Evolutionary conservation across 129 eudicot genomes (phyloP).

Genomic region (Helichrysum umbraculigerum): DNA sequence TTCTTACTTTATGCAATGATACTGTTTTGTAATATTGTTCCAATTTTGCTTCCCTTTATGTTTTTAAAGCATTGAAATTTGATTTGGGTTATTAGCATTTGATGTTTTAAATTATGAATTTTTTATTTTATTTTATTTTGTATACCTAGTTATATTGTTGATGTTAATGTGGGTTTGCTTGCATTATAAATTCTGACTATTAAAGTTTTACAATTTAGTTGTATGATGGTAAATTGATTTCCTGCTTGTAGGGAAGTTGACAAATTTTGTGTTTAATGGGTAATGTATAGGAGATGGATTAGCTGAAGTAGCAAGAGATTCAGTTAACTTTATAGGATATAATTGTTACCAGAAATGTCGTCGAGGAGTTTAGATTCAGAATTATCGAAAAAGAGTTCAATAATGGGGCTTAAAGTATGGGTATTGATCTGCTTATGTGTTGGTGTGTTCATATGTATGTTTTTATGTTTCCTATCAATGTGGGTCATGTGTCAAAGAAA

Average conservation of each 20-base stretch:
- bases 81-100: conserved; percentile 8
- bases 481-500: conserved; percentile 69
- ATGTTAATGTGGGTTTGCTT: not conserved
- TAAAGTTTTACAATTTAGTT: not conserved
- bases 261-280: conserved; percentile 13
- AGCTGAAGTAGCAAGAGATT: conserved; percentile 16
- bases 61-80: conserved; percentile 13
- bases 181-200: not conserved
- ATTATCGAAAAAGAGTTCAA: conserved; percentile 59
- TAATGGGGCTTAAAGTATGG: conserved; percentile 78
- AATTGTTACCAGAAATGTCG: conserved; percentile 44
- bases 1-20: not conserved
- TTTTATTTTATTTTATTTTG: not conserved
- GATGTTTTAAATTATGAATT: not conserved
- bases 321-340: conserved; percentile 14
- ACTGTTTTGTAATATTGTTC: not conserved
- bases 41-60: not conserved
- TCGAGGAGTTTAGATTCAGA: conserved; percentile 51
- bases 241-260: conserved; percentile 6
- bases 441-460: conserved; percentile 62
- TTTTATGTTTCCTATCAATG: conserved; percentile 62
- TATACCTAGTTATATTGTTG: not conserved
- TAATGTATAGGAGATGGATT: conserved; percentile 30
- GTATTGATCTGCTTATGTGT: conserved; percentile 67
- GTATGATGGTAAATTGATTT: not conserved